Conservation (phyloP, 345 rosid genomes). For the Mallotus nudiflorus region DNA sequence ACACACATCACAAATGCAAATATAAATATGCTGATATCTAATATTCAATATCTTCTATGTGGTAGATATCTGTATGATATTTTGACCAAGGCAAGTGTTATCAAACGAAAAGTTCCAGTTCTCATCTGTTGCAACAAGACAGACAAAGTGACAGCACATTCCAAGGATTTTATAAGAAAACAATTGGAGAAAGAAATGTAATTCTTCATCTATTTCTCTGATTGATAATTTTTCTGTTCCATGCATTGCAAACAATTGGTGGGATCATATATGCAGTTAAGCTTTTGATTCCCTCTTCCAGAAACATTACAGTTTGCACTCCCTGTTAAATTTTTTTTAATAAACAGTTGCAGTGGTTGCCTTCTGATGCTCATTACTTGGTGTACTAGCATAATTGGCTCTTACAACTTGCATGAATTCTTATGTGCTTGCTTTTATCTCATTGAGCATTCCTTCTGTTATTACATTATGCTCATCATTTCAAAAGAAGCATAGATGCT, state of each 20-base stretch:
- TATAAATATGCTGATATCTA: background rate
- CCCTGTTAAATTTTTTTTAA: too few relatives aligned
- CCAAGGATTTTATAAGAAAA: constrained; percentile 84
- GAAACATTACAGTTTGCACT: too few relatives aligned
- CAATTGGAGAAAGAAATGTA: constrained; percentile 98
- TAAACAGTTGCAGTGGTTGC: too few relatives aligned
- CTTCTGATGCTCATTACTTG: too few relatives aligned
- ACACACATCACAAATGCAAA: background rate
- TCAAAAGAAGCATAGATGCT: too few relatives aligned
- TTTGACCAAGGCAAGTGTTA: constrained; percentile 71
- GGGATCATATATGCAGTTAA: background rate
- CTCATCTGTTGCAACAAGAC: constrained; percentile 88
- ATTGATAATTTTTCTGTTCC: constrained; percentile 6
- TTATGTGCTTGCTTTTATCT: too few relatives aligned
- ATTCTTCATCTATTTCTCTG: background rate
- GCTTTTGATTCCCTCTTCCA: background rate
- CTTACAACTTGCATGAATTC: too few relatives aligned
- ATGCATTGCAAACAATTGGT: constrained; percentile 6
- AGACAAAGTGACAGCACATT: constrained; percentile 93
- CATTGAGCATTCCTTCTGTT: too few relatives aligned
- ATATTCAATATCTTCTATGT: constrained; percentile 18
- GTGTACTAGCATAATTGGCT: too few relatives aligned
- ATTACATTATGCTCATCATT: too few relatives aligned
- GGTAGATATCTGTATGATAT: constrained; percentile 84
- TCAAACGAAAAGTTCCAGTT: constrained; percentile 73